A percentile compares a stretch with the other conserved stretches of the same genome.
Conservation (phyloP, 306 rosid species). For the Cicer cuneatum region DNA sequence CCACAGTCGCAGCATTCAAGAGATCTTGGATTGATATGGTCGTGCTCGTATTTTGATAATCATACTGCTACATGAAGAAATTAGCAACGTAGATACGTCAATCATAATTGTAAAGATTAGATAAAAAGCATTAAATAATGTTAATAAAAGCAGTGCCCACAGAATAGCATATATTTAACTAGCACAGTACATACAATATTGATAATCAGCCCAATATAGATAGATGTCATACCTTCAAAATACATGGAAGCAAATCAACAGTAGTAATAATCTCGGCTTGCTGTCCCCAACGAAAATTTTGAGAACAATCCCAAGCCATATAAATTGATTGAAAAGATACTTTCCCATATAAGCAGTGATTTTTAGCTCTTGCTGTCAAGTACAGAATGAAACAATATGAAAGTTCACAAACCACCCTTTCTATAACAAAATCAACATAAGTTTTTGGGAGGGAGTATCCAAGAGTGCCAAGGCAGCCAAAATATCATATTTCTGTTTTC, state of each 20-base stretch:
- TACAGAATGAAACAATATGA: slow-evolving; percentile 39
- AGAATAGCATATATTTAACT: slow-evolving; percentile 34
- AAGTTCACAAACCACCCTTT: slow-evolving; percentile 29
- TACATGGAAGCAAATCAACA: slow-evolving; percentile 67
- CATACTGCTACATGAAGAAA: slow-evolving; percentile 59
- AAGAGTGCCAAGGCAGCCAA: neutral
- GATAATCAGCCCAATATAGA: slow-evolving; percentile 25
- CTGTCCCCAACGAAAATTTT: slow-evolving; percentile 64
- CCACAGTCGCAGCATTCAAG: slow-evolving; percentile 55
- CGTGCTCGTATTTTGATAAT: slow-evolving; percentile 58
- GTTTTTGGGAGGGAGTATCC: neutral
- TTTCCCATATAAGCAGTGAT: slow-evolving; percentile 68
- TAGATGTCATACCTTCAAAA: slow-evolving; percentile 63
- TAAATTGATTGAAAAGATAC: slow-evolving; percentile 68
- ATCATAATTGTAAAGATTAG: slow-evolving; percentile 33
- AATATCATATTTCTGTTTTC: slow-evolving; percentile 21
- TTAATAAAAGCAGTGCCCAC: neutral
- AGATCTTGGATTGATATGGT: slow-evolving; percentile 63
- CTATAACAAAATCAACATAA: slow-evolving; percentile 23
- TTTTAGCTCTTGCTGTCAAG: slow-evolving; percentile 62
- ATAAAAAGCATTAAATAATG: slow-evolving; percentile 20
- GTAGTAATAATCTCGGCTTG: slow-evolving; percentile 63
- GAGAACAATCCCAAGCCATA: slow-evolving; percentile 60
- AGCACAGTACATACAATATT: slow-evolving; percentile 25
- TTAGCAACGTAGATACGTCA: neutral